These are phyloP conservation scores for Cryptococcus sp. DNA, from an alignment of 1,284 basidiomycete species.

Conservation along the genomic window DNA sequence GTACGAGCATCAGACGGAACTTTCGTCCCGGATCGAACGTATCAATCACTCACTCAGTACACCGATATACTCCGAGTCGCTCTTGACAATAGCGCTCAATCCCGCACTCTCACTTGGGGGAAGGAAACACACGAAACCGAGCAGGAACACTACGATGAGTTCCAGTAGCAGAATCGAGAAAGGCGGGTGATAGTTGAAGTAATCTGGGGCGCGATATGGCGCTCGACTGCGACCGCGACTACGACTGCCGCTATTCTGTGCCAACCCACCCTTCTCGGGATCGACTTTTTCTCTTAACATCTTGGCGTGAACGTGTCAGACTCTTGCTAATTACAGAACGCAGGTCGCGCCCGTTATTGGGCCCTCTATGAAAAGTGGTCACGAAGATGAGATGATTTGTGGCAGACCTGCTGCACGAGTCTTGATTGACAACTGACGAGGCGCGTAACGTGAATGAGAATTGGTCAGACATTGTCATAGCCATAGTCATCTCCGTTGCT, in stretches of 20 bases:
- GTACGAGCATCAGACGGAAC: background rate
- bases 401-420: too few species aligned
- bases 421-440: too few species aligned
- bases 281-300: background rate
- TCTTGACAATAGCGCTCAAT: conserved; percentile 7
- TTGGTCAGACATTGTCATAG: too few species aligned
- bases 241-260: background rate
- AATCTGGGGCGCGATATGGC: conserved; percentile 12
- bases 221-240: background rate
- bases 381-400: too few species aligned
- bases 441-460: too few species aligned
- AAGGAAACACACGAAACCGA: conserved; percentile 18
- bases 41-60: conserved; percentile 23
- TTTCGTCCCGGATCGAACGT: background rate
- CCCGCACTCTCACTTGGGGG: conserved; percentile 15
- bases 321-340: too few species aligned
- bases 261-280: background rate
- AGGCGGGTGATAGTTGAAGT: conserved; percentile 25
- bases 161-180: conserved; percentile 10
- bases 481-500: too few species aligned
- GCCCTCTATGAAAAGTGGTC: too few species aligned
- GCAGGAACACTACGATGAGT: conserved; percentile 11
- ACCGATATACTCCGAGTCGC: conserved; percentile 17
- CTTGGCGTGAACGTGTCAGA: background rate
- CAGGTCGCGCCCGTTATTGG: too few species aligned